phyloP scores from a whole-genome alignment of 1,284 basidiomycete genomes.

The Fomes fomentarius region DNA sequence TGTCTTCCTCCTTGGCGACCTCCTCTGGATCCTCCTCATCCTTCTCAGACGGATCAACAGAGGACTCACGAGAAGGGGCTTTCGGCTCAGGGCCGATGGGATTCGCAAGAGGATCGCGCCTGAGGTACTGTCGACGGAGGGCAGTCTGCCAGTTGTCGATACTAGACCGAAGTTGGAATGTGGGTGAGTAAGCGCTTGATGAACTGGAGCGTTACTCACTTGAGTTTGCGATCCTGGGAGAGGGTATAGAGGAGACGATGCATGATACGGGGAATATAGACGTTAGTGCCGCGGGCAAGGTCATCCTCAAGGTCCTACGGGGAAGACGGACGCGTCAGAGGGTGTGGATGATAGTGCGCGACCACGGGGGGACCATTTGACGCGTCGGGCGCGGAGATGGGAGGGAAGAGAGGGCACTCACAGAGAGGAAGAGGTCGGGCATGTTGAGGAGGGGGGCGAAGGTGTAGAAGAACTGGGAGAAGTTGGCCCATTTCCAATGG shows the following conservation, averaged over 20 bases:
- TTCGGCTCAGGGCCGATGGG: constrained; percentile 64
- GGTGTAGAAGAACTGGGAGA: constrained; percentile 81
- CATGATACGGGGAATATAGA: constrained; percentile 73
- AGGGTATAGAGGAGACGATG: constrained; percentile 70
- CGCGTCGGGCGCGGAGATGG: constrained; percentile 16
- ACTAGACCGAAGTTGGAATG: constrained; percentile 40
- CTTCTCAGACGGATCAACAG: constrained; percentile 26
- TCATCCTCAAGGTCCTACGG: constrained; percentile 78
- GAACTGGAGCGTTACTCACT: constrained; percentile 49
- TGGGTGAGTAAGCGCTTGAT: constrained; percentile 16
- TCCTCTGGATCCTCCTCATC: constrained; percentile 8
- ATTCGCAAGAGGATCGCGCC: constrained; percentile 68
- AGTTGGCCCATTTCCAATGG: constrained; percentile 85
- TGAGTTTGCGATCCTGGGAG: constrained; percentile 80
- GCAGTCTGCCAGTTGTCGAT: constrained; percentile 75
- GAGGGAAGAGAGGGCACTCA: constrained; percentile 42
- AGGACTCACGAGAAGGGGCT: constrained; percentile 27
- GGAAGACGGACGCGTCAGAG: constrained; percentile 20
- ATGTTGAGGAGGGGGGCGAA: constrained; percentile 69
- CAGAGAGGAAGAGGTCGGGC: constrained; percentile 63
- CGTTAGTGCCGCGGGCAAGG: constrained; percentile 58
- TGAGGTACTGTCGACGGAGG: constrained; percentile 72
- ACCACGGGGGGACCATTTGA: background rate
- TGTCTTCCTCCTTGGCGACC: background rate
- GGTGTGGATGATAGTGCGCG: constrained; percentile 8